phyloP scores from a whole-genome alignment of 2,329 filamentous ascomycete genomes.

The Chrysoporthe cubensis region DNA sequence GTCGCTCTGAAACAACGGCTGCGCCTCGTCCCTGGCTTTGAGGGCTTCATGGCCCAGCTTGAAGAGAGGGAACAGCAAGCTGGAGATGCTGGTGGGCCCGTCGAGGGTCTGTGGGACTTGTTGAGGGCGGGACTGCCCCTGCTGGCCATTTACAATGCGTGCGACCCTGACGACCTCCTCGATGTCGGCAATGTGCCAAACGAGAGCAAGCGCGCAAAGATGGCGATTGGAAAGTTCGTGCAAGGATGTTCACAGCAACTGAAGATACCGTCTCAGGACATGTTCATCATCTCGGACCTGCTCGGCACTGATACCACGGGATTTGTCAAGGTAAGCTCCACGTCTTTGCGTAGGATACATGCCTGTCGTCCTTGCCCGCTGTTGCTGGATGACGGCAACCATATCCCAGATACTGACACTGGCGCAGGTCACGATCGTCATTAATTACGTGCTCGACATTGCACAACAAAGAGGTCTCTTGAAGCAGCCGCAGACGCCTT shows the following conservation, averaged over 20 bases:
- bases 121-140: slow-evolving; percentile 84
- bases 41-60: slow-evolving; percentile 73
- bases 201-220: slow-evolving; percentile 80
- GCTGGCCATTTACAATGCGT: slow-evolving; percentile 84
- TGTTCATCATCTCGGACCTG: slow-evolving; percentile 89
- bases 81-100: slow-evolving; percentile 70
- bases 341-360: neutral
- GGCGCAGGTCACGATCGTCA: slow-evolving; percentile 78
- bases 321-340: slow-evolving; percentile 79
- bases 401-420: neutral
- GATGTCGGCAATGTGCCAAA: slow-evolving; percentile 64
- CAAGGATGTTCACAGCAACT: slow-evolving; percentile 86
- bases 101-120: slow-evolving; percentile 88
- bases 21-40: slow-evolving; percentile 81
- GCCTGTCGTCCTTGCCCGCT: neutral
- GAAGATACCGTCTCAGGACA: slow-evolving; percentile 76
- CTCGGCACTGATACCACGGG: slow-evolving; percentile 95
- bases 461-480: slow-evolving; percentile 79
- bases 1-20: slow-evolving; percentile 81
- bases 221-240: slow-evolving; percentile 89
- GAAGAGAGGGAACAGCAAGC: slow-evolving; percentile 68
- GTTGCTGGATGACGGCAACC: neutral
- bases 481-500: slow-evolving; percentile 50
- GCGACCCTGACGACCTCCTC: slow-evolving; percentile 71
- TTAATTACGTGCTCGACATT: slow-evolving; percentile 89